Evolutionary conservation across 1,284 basidiomycete species (phyloP), one percentile per base, ranked within the genome.

Genomic region (Limonomyces culmigenus): DNA sequence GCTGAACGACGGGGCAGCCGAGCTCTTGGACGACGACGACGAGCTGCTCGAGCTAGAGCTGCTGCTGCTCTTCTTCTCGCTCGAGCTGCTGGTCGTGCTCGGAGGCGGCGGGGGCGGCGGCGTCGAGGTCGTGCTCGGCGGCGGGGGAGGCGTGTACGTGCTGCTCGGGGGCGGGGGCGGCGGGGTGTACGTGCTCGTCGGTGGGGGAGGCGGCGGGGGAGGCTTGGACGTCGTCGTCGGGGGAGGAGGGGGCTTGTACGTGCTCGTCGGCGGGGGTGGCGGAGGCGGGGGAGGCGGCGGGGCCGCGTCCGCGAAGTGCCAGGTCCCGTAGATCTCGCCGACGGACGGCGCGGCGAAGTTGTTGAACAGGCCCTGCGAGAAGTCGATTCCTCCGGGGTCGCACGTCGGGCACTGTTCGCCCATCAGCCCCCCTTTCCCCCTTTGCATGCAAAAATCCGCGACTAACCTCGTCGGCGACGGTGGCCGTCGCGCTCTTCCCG

Each of bases 361-460:
- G 3, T 47, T 35, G 61, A 95, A 95, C 31, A 95, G 69, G 36
- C 74, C 66, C 10, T 54, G 51, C 17, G 81, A 80, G 41, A 92
- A 63, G 60, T 95, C 89, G 39, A 95, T 69, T 30, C 69, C 83
- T 25, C 69, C 74, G 31, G 53, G 65, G 2, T 72, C 70, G 51
- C 85, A 89, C 19, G 67, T 72, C 37, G 68, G 69, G 53, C 83
- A 87, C 70, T 80, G 23, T 27, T 27, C n/a, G 23, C 8, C 8
- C 8, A 8, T 27, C 23, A 8, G 8, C 23, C 23, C 23, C 23
- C n/a, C n/a, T 27, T 27, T 27, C 23, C 8, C 8, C 30, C 10
- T 10, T 13, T 32, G 30, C 3, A 32, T 25, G 5, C 11, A 36
- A 37, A 16, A 21, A 36, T 11, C n/a, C 12, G 16, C 12, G 27